Evolutionary conservation across 148 eudicot genomes (phyloP).

Genomic region (Fallopia convolvulus): DNA sequence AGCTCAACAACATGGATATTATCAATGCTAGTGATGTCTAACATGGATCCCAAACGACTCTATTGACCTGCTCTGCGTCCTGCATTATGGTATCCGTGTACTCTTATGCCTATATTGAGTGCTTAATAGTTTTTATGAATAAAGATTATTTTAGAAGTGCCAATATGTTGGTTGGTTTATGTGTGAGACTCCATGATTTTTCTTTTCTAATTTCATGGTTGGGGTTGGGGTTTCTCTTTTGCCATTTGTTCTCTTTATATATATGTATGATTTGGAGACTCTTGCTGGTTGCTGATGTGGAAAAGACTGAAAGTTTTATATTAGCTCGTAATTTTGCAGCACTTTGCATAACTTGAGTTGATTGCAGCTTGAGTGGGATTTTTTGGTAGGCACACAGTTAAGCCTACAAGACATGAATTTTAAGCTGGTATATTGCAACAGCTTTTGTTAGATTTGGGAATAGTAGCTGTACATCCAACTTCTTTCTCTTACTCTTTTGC

Average conservation of each 20-base stretch:
- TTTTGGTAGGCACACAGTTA: neutral
- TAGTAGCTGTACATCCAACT: too few relatives aligned
- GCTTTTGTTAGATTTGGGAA: too few relatives aligned
- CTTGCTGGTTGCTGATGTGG: neutral
- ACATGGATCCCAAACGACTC: neutral
- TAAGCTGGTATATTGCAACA: too few relatives aligned
- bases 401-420: too few relatives aligned
- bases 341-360: neutral
- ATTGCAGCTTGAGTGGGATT: neutral
- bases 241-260: neutral
- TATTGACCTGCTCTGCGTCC: constrained; percentile 5
- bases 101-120: neutral
- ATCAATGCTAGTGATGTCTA: constrained; percentile 8
- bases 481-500: too few relatives aligned
- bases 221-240: neutral
- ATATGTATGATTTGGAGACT: neutral
- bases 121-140: neutral
- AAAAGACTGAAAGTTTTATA: neutral
- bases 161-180: neutral
- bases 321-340: neutral
- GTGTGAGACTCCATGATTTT: neutral
- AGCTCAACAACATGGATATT: neutral
- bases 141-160: neutral
- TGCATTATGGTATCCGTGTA: constrained; percentile 4
- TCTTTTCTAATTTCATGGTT: neutral